Conservation (phyloP, 2,329 filamentous ascomycete genomes). For the Davidsoniella australis region DNA sequence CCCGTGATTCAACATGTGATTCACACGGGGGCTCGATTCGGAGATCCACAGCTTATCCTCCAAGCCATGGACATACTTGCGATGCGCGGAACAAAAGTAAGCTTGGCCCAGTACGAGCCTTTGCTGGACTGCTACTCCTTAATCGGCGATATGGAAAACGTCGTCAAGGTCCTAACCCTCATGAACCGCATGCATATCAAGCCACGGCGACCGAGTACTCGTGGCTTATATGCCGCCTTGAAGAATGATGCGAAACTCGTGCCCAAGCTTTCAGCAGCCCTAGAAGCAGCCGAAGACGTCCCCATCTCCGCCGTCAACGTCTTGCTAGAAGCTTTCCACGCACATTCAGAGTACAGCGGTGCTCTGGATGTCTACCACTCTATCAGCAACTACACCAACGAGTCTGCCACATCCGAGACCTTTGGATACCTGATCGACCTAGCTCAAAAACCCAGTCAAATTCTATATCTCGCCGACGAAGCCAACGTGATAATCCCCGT, state of each 20-base stretch:
- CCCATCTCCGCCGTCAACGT: constrained; percentile 23
- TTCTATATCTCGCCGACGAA: constrained; percentile 10
- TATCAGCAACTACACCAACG: constrained; percentile 13
- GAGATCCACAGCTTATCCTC: constrained; percentile 51
- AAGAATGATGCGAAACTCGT: constrained; percentile 27
- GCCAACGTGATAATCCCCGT: constrained; percentile 2
- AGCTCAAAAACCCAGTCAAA: neutral
- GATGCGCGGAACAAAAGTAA: constrained; percentile 38
- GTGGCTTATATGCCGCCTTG: constrained; percentile 43
- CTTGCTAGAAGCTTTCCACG: constrained; percentile 19
- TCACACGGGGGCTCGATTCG: constrained; percentile 50
- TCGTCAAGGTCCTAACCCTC: constrained; percentile 53
- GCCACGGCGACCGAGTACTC: constrained; percentile 42
- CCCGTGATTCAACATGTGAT: constrained; percentile 53
- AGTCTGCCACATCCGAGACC: constrained; percentile 13
- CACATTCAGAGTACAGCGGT: constrained; percentile 9
- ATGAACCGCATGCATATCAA: constrained; percentile 50
- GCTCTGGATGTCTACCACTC: constrained; percentile 13
- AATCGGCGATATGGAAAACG: constrained; percentile 41
- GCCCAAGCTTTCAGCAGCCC: constrained; percentile 33
- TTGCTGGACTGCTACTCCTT: constrained; percentile 54
- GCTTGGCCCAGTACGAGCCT: constrained; percentile 60
- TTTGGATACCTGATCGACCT: constrained; percentile 9
- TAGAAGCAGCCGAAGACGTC: constrained; percentile 26
- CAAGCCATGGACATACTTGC: constrained; percentile 52